phyloP scores from a whole-genome alignment of 495 filamentous ascomycete species.

The Aspergillus baeticus region DNA sequence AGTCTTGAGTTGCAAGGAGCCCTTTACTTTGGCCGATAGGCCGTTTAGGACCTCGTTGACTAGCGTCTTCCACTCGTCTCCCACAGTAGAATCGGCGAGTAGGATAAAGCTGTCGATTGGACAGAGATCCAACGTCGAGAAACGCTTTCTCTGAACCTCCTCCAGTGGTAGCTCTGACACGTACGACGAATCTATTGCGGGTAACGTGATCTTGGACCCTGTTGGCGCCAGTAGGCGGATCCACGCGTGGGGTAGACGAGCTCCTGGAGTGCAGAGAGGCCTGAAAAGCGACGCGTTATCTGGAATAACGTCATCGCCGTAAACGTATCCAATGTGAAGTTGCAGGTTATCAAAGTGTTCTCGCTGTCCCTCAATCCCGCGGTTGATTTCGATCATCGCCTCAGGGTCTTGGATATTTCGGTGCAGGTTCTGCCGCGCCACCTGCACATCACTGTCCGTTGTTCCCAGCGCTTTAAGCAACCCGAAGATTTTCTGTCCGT shows the following conservation, averaged over 20 bases:
- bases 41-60: too few relatives aligned
- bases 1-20: too few relatives aligned
- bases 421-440: conserved; percentile 27
- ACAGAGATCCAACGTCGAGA: conserved; percentile 35
- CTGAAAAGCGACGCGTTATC: conserved; percentile 23
- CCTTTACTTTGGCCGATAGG: too few relatives aligned
- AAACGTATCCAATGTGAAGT: conserved; percentile 37
- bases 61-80: conserved; percentile 5
- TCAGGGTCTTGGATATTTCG: conserved; percentile 25
- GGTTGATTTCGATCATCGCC: conserved; percentile 19
- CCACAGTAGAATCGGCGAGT: conserved; percentile 16
- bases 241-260: conserved; percentile 36
- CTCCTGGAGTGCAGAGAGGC: conserved; percentile 24
- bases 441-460: conserved; percentile 21
- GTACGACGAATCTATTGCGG: conserved; percentile 30
- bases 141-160: conserved; percentile 21
- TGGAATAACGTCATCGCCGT: conserved; percentile 29
- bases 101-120: conserved; percentile 26
- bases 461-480: conserved; percentile 33
- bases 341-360: conserved; percentile 40
- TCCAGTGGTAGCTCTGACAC: conserved; percentile 21
- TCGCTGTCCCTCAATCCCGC: conserved; percentile 32
- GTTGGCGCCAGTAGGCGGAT: conserved; percentile 6
- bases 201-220: background rate
- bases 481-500: conserved; percentile 32